Evolutionary conservation across 495 filamentous ascomycete species (phyloP).

Genomic region (Penicillium parvum): DNA sequence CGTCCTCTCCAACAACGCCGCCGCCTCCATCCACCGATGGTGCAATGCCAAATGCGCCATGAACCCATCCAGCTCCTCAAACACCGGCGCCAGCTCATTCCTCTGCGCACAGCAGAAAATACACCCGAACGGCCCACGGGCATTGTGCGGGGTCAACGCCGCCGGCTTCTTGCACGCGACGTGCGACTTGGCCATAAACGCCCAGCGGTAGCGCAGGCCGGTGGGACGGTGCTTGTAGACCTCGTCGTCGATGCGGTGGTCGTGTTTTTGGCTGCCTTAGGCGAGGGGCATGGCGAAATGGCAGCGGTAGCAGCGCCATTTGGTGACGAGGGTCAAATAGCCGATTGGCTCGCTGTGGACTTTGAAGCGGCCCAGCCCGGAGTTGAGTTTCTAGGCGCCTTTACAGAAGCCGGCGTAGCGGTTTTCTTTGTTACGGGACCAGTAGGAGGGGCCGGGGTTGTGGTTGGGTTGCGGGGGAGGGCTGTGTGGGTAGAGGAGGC

Average conservation of each 20-base stretch:
- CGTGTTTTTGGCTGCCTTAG: not conserved
- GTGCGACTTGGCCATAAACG: conserved; percentile 50
- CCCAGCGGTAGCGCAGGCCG: conserved; percentile 44
- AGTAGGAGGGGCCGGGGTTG: conserved; percentile 2
- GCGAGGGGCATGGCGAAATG: conserved; percentile 37
- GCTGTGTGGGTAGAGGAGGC: conserved; percentile 8
- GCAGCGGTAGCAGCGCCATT: conserved; percentile 43
- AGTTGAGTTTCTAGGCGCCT: conserved; percentile 45
- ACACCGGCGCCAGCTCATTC: conserved; percentile 27
- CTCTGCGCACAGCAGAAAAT: conserved; percentile 44
- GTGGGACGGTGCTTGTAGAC: conserved; percentile 23
- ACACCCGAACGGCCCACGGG: conserved; percentile 35
- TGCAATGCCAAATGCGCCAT: conserved; percentile 37
- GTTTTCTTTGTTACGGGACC: conserved; percentile 38
- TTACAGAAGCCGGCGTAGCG: conserved; percentile 49
- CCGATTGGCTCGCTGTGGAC: conserved; percentile 32
- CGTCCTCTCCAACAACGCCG: conserved; percentile 22
- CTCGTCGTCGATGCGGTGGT: conserved; percentile 22
- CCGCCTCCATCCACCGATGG: conserved; percentile 21
- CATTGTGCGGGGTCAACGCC: conserved; percentile 5
- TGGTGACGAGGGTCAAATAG: conserved; percentile 26
- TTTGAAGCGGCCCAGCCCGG: conserved; percentile 34
- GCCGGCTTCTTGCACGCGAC: conserved; percentile 22
- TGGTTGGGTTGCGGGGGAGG: not conserved
- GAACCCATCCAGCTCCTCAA: conserved; percentile 35